Evolutionary conservation across 2,329 filamentous ascomycete genomes (phyloP).

Genomic region (Colletotrichum spinosum): DNA sequence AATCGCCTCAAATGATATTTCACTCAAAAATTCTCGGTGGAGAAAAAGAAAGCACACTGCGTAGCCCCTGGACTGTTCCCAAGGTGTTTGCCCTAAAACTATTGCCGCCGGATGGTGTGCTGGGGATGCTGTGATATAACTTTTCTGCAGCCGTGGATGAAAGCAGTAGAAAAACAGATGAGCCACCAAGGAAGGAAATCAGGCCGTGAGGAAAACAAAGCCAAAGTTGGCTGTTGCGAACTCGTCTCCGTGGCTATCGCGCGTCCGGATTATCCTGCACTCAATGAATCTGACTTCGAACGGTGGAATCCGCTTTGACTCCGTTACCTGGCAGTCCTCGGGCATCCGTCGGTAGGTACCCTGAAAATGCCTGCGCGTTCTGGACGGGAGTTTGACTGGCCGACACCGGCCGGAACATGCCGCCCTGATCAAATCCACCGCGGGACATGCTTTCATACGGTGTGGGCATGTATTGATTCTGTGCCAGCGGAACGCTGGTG

Average conservation of each 20-base stretch:
- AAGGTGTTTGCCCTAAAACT: slow-evolving; percentile 6
- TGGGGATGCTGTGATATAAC: slow-evolving; percentile 28
- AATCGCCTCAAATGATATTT: neutral
- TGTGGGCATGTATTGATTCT: slow-evolving; percentile 48
- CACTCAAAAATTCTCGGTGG: slow-evolving; percentile 3
- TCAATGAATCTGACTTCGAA: slow-evolving; percentile 34
- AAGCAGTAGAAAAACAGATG: slow-evolving; percentile 14
- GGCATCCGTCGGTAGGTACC: slow-evolving; percentile 49
- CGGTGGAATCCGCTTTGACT: slow-evolving; percentile 29
- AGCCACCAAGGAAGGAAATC: slow-evolving; percentile 15
- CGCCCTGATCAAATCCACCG: slow-evolving; percentile 46
- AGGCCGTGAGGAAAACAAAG: slow-evolving; percentile 7
- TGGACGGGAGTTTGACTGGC: slow-evolving; percentile 45
- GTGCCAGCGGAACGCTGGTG: slow-evolving; percentile 48
- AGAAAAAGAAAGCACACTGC: slow-evolving; percentile 15
- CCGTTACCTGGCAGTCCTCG: slow-evolving; percentile 43
- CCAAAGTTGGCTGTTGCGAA: neutral
- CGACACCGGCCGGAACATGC: slow-evolving; percentile 49
- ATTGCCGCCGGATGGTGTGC: slow-evolving; percentile 19
- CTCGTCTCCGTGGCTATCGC: too few species aligned
- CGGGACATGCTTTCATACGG: slow-evolving; percentile 51
- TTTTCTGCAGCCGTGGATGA: slow-evolving; percentile 27
- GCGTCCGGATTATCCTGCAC: neutral
- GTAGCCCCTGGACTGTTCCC: slow-evolving; percentile 8
- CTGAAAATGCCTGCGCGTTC: slow-evolving; percentile 46